phyloP scores from a whole-genome alignment of 2,329 filamentous ascomycete genomes.

The Paecilomyces sp. region DNA sequence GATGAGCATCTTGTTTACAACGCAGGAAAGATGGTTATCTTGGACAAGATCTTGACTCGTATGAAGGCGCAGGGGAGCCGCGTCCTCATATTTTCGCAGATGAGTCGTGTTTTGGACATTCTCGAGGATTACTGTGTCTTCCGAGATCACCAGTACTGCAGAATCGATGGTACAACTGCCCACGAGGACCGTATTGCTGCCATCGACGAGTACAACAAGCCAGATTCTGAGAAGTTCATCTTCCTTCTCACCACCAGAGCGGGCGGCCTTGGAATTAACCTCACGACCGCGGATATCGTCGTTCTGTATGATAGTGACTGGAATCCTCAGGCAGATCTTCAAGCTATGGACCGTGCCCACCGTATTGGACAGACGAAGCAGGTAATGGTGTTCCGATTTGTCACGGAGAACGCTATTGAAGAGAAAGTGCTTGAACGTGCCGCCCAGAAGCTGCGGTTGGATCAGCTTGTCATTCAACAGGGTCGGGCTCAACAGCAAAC shows the following conservation, averaged over 20 bases:
- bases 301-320: slow-evolving; percentile 96
- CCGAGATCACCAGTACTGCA: slow-evolving; percentile 88
- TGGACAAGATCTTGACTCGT: slow-evolving; percentile 82
- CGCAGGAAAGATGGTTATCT: slow-evolving; percentile 92
- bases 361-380: slow-evolving; percentile 98
- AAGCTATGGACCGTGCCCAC: slow-evolving; percentile 98
- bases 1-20: slow-evolving; percentile 94
- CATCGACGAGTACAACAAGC: slow-evolving; percentile 97
- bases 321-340: slow-evolving; percentile 96
- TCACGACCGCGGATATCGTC: slow-evolving; percentile 92
- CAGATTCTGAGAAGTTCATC: slow-evolving; percentile 90
- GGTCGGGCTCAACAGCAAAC: slow-evolving; percentile 84
- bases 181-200: slow-evolving; percentile 96
- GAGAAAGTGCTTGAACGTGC: slow-evolving; percentile 96
- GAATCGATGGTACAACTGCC: slow-evolving; percentile 92
- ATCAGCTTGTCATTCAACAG: slow-evolving; percentile 97
- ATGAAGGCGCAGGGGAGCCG: slow-evolving; percentile 82
- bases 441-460: slow-evolving; percentile 90
- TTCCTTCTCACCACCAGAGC: slow-evolving; percentile 93
- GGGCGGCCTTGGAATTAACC: slow-evolving; percentile 91
- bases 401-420: slow-evolving; percentile 96
- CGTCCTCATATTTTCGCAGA: slow-evolving; percentile 98
- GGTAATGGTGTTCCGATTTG: slow-evolving; percentile 90
- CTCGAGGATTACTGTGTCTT: slow-evolving; percentile 98
- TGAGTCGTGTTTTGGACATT: slow-evolving; percentile 95